Percentiles rank a stretch among this genome's conserved stretches.
phyloP scores from a whole-genome alignment of 768 basidiomycete species.

The Macrolepiota dolichaula region DNA sequence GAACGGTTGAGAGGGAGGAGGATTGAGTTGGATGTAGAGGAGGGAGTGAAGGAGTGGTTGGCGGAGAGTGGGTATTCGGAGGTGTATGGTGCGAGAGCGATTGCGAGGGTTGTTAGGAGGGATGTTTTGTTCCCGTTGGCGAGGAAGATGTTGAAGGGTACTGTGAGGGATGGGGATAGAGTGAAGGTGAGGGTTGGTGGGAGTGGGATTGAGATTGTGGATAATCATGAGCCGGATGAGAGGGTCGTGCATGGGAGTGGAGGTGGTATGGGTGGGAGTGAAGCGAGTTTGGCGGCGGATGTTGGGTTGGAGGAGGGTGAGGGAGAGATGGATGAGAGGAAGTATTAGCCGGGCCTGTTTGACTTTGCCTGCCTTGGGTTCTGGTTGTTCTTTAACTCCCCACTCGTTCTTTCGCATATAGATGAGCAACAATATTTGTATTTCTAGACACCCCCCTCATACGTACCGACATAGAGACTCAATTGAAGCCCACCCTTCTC shows the following conservation, averaged over 20 bases:
- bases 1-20: constrained; percentile 58
- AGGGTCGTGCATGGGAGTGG: constrained; percentile 13
- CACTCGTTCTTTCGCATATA: not conserved
- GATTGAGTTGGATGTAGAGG: constrained; percentile 70
- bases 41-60: constrained; percentile 62
- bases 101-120: constrained; percentile 81
- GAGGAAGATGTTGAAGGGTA: constrained; percentile 73
- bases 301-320: constrained; percentile 22
- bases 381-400: not conserved
- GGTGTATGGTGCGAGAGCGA: constrained; percentile 83
- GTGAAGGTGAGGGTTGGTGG: constrained; percentile 52
- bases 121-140: constrained; percentile 83
- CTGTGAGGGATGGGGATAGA: constrained; percentile 72
- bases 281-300: constrained; percentile 10
- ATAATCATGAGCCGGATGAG: constrained; percentile 58
- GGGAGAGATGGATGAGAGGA: constrained; percentile 1
- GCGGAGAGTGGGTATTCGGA: constrained; percentile 79
- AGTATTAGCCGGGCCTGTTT: not conserved
- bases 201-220: constrained; percentile 47
- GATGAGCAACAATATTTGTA: not conserved
- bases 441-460: not conserved
- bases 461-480: no score
- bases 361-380: not conserved
- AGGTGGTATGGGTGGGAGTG: not conserved
- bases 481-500: no score